Evolutionary conservation across 306 rosid genomes (phyloP).

Genomic region (Cucurbita maxima): DNA sequence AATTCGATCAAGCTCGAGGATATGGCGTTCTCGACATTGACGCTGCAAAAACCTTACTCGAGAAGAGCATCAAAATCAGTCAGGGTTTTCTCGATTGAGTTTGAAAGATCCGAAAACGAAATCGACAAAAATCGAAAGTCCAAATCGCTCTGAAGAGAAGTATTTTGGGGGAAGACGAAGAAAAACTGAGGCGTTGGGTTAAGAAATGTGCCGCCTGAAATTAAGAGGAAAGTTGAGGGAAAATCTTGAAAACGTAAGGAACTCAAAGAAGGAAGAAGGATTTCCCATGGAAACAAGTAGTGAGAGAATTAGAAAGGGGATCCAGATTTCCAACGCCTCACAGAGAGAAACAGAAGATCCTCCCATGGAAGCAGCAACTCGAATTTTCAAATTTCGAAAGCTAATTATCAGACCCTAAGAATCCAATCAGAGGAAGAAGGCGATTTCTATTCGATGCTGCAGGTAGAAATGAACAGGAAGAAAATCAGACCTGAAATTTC

Average conservation of each 20-base stretch:
- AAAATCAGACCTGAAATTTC: neutral
- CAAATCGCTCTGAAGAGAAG: neutral
- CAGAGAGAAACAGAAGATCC: neutral
- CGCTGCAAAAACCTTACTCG: neutral
- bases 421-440: neutral
- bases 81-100: neutral
- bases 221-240: neutral
- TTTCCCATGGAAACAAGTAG: neutral
- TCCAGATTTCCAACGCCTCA: neutral
- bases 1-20: neutral
- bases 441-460: neutral
- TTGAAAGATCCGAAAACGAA: neutral
- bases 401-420: neutral
- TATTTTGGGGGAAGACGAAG: neutral
- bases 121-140: neutral
- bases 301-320: neutral
- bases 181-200: neutral
- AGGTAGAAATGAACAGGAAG: neutral
- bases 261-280: neutral
- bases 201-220: neutral
- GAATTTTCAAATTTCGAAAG: neutral
- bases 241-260: neutral
- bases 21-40: neutral
- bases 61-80: neutral
- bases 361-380: neutral